Base-by-base conservation (phyloP, 495 filamentous ascomycete genomes). In the Parathielavia appendiculata region DNA sequence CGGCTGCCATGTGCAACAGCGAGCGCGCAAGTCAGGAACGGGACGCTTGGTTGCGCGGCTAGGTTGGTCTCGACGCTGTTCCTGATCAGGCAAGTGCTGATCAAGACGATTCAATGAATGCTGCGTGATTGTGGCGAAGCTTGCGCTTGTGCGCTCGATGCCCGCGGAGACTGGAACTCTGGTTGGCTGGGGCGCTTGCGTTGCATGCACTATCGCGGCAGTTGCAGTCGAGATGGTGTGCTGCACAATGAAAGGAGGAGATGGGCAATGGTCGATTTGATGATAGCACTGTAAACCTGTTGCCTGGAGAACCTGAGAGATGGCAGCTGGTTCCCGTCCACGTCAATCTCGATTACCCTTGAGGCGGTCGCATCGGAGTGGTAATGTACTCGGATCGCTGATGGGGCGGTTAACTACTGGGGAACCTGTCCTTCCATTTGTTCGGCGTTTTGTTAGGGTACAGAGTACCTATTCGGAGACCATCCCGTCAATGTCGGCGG, bases 71-170 rank as follows among this genome's bases (percentile, higher is more conserved):
- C 2, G 58, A 46, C 40, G 46, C 55, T 62, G 44, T 58, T 57
- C 51, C 57, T 48, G 49, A 52, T 49, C 34, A 3, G 34, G 59
- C 17, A 43, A n/a, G 40, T 39, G 48, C 22, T 16, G 26, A 48
- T 43, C 54, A 35, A 51, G 19, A 32, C 52, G 47, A 10, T 20
- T 34, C 39, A 10, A 43, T 22, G 16, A 19, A 34, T 19, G 49
- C 50, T 54, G 62, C 30, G 49, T 32, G 50, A 36, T 26, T 61
- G 63, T 65, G 63, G 63, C 65, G 62, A 54, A 65, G 60, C 62
- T 58, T 57, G 48, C 53, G 56, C 48, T 48, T 52, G 16, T 43
- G 56, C 30, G 34, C 16, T 41, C 32, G 55, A 11, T 43, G 43
- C 44, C n/a, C 23, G n/a, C 6, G 7, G 44, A 20, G 46, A 17